These are phyloP conservation scores for Mycena kentingensis DNA, from an alignment of 768 basidiomycete genomes.

Conservation along the genomic window DNA sequence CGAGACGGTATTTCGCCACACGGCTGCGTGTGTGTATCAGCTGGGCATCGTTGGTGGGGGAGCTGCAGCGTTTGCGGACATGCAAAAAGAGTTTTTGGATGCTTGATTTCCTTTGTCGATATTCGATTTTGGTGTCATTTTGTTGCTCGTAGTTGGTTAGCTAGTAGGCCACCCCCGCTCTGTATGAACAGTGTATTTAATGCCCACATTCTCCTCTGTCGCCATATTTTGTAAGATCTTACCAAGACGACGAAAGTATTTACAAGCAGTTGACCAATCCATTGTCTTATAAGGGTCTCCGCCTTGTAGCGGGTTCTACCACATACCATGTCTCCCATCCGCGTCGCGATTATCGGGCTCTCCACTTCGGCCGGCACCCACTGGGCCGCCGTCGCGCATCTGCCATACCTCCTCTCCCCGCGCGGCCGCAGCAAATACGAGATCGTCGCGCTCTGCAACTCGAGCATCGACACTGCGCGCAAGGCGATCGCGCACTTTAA, in stretches of 20 bases:
- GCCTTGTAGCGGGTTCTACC: too few species aligned
- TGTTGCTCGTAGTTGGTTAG: constrained; percentile 6
- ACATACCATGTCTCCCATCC: constrained; percentile 10
- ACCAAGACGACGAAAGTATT: too few species aligned
- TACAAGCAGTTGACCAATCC: too few species aligned
- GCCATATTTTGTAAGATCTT: too few species aligned
- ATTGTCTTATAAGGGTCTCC: too few species aligned
- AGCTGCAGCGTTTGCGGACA: constrained; percentile 78
- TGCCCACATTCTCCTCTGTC: too few species aligned
- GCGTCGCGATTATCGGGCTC: constrained; percentile 18
- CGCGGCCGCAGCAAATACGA: constrained; percentile 9
- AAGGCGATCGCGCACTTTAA: background rate
- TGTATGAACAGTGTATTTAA: constrained; percentile 21
- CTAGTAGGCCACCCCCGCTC: constrained; percentile 3
- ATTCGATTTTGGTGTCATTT: constrained; percentile 6
- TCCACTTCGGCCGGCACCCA: constrained; percentile 6
- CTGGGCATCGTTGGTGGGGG: constrained; percentile 75
- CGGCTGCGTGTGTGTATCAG: constrained; percentile 65
- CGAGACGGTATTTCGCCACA: constrained; percentile 78
- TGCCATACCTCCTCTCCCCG: constrained; percentile 13
- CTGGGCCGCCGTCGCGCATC: constrained; percentile 13
- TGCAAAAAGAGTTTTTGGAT: constrained; percentile 73
- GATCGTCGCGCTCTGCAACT: constrained; percentile 15
- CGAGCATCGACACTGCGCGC: background rate
- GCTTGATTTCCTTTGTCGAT: constrained; percentile 23